Percentiles rank a stretch among this genome's conserved stretches.
Conservation (phyloP, 495 filamentous ascomycete genomes). For the Lepidopterella palustris region DNA sequence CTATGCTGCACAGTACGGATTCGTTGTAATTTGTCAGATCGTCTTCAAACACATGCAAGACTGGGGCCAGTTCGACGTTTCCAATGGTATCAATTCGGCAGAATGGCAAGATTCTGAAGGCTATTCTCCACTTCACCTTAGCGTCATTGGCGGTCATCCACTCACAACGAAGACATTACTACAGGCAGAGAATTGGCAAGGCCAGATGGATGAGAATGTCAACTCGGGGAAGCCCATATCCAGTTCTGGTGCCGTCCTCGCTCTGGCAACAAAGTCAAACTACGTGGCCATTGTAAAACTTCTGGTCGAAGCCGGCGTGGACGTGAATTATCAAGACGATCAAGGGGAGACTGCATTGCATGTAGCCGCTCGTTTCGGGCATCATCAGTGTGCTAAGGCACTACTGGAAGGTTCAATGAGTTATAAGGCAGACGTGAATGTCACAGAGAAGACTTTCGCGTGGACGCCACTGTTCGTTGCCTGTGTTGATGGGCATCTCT, state of each 20-base stretch:
- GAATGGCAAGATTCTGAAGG: slow-evolving; percentile 91
- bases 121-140: slow-evolving; percentile 82
- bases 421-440: slow-evolving; percentile 68
- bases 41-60: slow-evolving; percentile 80
- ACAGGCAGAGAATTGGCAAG: slow-evolving; percentile 68
- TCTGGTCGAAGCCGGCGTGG: slow-evolving; percentile 82
- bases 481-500: slow-evolving; percentile 74
- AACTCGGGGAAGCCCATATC: slow-evolving; percentile 61
- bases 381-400: slow-evolving; percentile 68
- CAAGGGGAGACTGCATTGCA: slow-evolving; percentile 92
- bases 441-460: slow-evolving; percentile 75
- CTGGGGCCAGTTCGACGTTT: slow-evolving; percentile 81
- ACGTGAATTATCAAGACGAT: slow-evolving; percentile 89
- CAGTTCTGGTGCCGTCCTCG: slow-evolving; percentile 84
- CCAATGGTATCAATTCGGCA: slow-evolving; percentile 74
- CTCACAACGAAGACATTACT: slow-evolving; percentile 75
- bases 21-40: slow-evolving; percentile 78
- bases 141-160: slow-evolving; percentile 85
- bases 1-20: slow-evolving; percentile 92
- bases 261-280: slow-evolving; percentile 79
- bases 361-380: slow-evolving; percentile 82
- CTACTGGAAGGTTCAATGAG: slow-evolving; percentile 61
- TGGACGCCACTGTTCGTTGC: slow-evolving; percentile 94
- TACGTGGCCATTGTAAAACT: slow-evolving; percentile 75
- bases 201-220: slow-evolving; percentile 50